A percentile compares a stretch with the other conserved stretches of the same genome.
phyloP scores from a whole-genome alignment of 1,284 basidiomycete genomes.

The Nidula niveotomentosa region DNA sequence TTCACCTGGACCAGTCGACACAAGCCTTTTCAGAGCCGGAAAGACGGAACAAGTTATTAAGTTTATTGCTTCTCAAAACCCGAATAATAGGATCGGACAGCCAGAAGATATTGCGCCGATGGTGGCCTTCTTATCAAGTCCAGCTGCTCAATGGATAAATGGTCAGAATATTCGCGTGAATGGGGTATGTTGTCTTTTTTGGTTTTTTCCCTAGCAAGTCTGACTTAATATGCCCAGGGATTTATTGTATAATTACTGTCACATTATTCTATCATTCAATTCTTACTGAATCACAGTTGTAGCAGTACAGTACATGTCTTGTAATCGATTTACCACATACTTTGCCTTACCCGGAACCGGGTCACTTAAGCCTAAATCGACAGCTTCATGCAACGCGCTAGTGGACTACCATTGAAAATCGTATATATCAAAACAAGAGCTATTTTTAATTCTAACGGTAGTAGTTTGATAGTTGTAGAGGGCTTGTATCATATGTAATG shows the following conservation, averaged over 20 bases:
- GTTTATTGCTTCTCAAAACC: conserved; percentile 42
- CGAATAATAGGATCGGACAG: conserved; percentile 43
- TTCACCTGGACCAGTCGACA: conserved; percentile 54
- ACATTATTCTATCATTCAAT: too few relatives aligned
- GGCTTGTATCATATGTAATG: too few relatives aligned
- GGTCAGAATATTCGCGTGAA: conserved; percentile 56
- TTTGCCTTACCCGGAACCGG: too few relatives aligned
- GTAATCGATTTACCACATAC: too few relatives aligned
- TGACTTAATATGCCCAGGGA: not conserved
- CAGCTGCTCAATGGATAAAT: conserved; percentile 54
- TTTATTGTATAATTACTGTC: not conserved
- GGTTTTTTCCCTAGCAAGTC: not conserved
- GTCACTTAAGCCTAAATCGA: too few relatives aligned
- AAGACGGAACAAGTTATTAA: conserved; percentile 49
- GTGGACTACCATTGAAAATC: too few relatives aligned
- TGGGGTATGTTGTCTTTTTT: conserved; percentile 35
- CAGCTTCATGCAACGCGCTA: too few relatives aligned
- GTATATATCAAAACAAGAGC: too few relatives aligned
- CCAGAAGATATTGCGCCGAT: conserved; percentile 55
- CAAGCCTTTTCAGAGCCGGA: conserved; percentile 47
- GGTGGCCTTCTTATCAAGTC: conserved; percentile 51
- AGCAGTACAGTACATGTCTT: too few relatives aligned
- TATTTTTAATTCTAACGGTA: too few relatives aligned
- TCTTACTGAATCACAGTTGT: too few relatives aligned
- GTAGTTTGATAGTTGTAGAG: too few relatives aligned